Percentiles rank a stretch among this genome's conserved stretches.
Evolutionary conservation across 2,329 filamentous ascomycete genomes (phyloP).

Genomic region (Penicillium sp.): DNA sequence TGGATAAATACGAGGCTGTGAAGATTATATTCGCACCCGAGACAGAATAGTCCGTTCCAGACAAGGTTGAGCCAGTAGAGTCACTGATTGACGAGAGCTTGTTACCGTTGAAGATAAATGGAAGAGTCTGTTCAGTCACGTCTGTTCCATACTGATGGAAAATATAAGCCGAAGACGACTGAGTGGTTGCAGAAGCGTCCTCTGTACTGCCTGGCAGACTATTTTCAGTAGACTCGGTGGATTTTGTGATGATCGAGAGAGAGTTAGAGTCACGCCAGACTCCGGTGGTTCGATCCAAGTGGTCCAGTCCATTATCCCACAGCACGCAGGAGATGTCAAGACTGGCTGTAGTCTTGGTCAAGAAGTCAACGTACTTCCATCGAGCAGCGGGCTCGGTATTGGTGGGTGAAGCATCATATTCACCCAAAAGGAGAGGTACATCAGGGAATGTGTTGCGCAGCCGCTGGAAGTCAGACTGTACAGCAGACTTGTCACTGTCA

Average conservation of each 20-base stretch:
- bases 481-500: conserved; percentile 50
- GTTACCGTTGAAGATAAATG: conserved; percentile 57
- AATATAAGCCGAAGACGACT: conserved; percentile 54
- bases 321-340: conserved; percentile 53
- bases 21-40: conserved; percentile 48
- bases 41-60: conserved; percentile 49
- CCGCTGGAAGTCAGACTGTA: conserved; percentile 51
- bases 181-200: conserved; percentile 45
- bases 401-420: conserved; percentile 53
- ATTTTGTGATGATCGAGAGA: conserved; percentile 49
- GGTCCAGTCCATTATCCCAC: conserved; percentile 61
- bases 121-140: conserved; percentile 44
- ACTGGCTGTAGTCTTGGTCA: conserved; percentile 49
- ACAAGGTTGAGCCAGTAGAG: conserved; percentile 37
- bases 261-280: conserved; percentile 53
- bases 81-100: conserved; percentile 44
- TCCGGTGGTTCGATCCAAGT: conserved; percentile 50
- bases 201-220: conserved; percentile 53
- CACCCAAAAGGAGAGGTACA: conserved; percentile 56
- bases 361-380: conserved; percentile 58
- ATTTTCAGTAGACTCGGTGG: conserved; percentile 46
- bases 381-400: conserved; percentile 55
- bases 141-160: conserved; percentile 52
- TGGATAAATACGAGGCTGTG: conserved; percentile 46
- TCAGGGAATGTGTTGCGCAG: conserved; percentile 56